A percentile compares a stretch with the other conserved stretches of the same genome.
Evolutionary conservation across 1,284 basidiomycete species (phyloP).

Genomic region (Sutorius eximius): DNA sequence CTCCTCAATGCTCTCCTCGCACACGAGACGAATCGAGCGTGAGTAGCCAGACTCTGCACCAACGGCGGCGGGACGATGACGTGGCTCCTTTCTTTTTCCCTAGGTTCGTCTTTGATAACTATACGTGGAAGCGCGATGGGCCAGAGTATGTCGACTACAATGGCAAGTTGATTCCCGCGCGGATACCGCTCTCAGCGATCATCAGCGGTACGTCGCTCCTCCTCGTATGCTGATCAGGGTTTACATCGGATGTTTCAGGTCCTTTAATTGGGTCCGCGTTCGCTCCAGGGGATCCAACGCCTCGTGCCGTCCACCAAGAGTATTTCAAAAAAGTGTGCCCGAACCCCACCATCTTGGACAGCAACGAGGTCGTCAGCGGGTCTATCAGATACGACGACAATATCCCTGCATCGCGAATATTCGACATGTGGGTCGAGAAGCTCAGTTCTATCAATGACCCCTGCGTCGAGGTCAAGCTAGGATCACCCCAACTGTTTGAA

Average conservation of each 20-base stretch:
- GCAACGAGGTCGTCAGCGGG: constrained; percentile 25
- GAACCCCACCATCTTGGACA: constrained; percentile 34
- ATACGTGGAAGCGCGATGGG: constrained; percentile 36
- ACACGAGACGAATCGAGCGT: constrained; percentile 46
- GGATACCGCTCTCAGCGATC: constrained; percentile 45
- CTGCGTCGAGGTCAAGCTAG: constrained; percentile 43
- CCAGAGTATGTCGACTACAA: constrained; percentile 38
- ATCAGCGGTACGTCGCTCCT: constrained; percentile 35
- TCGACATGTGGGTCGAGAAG: constrained; percentile 42
- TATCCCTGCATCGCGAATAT: constrained; percentile 31
- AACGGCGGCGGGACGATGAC: neutral
- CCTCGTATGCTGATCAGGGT: neutral
- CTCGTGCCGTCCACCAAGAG: constrained; percentile 45
- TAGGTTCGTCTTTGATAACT: constrained; percentile 46
- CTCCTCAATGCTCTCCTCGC: constrained; percentile 52
- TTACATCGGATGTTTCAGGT: constrained; percentile 23
- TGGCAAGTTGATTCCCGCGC: constrained; percentile 41
- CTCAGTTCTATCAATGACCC: constrained; percentile 40
- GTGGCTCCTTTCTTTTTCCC: neutral
- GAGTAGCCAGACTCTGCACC: constrained; percentile 24
- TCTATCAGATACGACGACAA: constrained; percentile 22
- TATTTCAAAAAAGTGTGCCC: constrained; percentile 46
- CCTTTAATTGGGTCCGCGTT: constrained; percentile 40
- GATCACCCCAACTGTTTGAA: constrained; percentile 41
- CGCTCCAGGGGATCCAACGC: constrained; percentile 29